Evolutionary conservation across 2,329 filamentous ascomycete genomes (phyloP).

Genomic region (Cladosporium velox): DNA sequence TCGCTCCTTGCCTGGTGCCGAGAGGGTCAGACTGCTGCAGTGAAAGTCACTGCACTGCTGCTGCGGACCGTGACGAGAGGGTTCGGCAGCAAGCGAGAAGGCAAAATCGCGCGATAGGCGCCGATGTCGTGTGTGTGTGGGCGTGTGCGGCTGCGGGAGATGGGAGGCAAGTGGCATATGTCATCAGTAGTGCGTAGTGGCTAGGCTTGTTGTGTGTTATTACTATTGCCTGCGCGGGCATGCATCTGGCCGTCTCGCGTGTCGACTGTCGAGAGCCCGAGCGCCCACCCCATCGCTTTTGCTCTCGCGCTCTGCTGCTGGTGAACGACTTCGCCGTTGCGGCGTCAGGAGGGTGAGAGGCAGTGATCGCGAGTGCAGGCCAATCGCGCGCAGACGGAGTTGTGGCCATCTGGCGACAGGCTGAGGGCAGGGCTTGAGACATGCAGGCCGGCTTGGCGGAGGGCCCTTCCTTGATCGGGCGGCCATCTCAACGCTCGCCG

Average conservation of each 20-base stretch:
- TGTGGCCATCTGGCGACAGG: slow-evolving; percentile 3
- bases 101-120: slow-evolving; percentile 18
- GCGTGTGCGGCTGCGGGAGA: not conserved
- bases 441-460: slow-evolving; percentile 5
- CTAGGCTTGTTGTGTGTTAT: not conserved
- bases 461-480: not conserved
- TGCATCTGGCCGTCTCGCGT: not conserved
- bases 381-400: slow-evolving; percentile 9
- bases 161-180: slow-evolving; percentile 2
- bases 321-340: not conserved
- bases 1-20: not conserved
- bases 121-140: not conserved
- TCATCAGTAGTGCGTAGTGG: slow-evolving; percentile 7
- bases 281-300: slow-evolving; percentile 4
- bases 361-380: not conserved
- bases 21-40: not conserved
- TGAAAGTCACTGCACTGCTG: not conserved
- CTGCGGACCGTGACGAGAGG: slow-evolving; percentile 18
- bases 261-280: not conserved
- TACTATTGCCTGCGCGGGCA: not conserved
- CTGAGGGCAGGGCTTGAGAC: slow-evolving; percentile 11
- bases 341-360: not conserved
- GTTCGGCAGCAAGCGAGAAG: slow-evolving; percentile 18
- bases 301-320: not conserved
- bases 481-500: not conserved